phyloP scores from a whole-genome alignment of 345 rosid species.

The Salix dunnii region DNA sequence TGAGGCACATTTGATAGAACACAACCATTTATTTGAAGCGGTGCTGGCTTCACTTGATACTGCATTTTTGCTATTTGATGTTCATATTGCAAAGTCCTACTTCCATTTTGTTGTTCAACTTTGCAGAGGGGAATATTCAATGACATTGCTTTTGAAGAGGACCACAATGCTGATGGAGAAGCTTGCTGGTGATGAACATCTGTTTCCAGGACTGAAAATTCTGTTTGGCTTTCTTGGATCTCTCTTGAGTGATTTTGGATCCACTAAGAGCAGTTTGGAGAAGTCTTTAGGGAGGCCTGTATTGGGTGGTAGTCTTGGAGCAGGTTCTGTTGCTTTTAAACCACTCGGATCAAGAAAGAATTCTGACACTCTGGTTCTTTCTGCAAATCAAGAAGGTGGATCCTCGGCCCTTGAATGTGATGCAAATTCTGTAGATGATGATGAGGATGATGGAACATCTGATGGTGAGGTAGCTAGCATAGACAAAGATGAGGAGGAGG shows the following conservation, averaged over 20 bases:
- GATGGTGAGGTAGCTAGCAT: constrained; percentile 97
- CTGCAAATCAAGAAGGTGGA: constrained; percentile 71
- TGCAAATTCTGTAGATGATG: constrained; percentile 93
- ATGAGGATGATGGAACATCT: constrained; percentile 99
- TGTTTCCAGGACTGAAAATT: constrained; percentile 77
- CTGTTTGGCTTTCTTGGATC: constrained; percentile 79
- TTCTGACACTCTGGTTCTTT: constrained; percentile 61
- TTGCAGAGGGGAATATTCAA: constrained; percentile 58
- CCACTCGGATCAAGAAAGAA: constrained; percentile 60
- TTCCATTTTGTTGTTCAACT: constrained; percentile 77
- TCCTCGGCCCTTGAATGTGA: constrained; percentile 76
- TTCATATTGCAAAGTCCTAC: constrained; percentile 66
- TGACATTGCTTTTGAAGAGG: constrained; percentile 66
- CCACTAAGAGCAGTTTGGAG: constrained; percentile 43
- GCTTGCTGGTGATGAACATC: constrained; percentile 58
- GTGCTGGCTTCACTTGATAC: constrained; percentile 64
- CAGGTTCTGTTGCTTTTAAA: constrained; percentile 52
- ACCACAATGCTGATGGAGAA: constrained; percentile 66
- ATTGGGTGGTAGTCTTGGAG: constrained; percentile 36
- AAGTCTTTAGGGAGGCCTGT: constrained; percentile 49
- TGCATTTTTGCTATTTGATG: constrained; percentile 78
- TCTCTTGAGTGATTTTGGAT: constrained; percentile 58
- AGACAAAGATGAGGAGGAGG: constrained; percentile 95
- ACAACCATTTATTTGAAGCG: constrained; percentile 80
- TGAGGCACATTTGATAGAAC: constrained; percentile 43